These are phyloP conservation scores for Pisolithus thermaeus DNA, from an alignment of 1,284 basidiomycete species.

Conservation along the genomic window DNA sequence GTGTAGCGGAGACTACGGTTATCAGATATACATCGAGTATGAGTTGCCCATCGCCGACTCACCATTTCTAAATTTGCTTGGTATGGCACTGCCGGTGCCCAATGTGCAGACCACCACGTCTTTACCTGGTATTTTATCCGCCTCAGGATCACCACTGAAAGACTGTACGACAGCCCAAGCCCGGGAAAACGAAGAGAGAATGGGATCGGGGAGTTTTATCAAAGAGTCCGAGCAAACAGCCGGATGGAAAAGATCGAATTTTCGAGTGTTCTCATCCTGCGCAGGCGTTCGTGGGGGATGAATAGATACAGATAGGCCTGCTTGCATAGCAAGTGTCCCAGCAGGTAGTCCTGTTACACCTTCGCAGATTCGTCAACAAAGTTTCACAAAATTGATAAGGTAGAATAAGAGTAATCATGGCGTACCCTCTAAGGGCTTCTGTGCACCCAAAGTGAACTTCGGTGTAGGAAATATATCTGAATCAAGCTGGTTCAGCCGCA, in stretches of 20 bases:
- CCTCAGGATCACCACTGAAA: conserved; percentile 11
- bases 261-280: conserved; percentile 27
- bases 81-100: conserved; percentile 85
- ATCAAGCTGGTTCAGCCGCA: conserved; percentile 72
- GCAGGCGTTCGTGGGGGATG: conserved; percentile 43
- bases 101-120: conserved; percentile 73
- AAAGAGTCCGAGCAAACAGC: conserved; percentile 26
- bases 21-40: background rate
- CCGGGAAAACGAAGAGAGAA: conserved; percentile 31
- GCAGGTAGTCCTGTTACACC: conserved; percentile 45
- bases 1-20: conserved; percentile 64
- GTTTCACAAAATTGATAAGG: background rate
- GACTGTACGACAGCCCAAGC: conserved; percentile 25
- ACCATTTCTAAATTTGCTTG: conserved; percentile 84
- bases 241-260: conserved; percentile 46
- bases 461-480: conserved; percentile 69
- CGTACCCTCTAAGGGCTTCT: conserved; percentile 40
- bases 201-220: conserved; percentile 31
- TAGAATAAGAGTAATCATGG: background rate
- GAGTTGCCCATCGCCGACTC: conserved; percentile 11
- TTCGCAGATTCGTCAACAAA: conserved; percentile 16
- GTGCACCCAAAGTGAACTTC: conserved; percentile 41
- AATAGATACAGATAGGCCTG: conserved; percentile 31
- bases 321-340: conserved; percentile 36
- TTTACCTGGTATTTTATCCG: conserved; percentile 39